Percentiles rank a stretch among this genome's conserved stretches.
Conservation (phyloP, 2,329 filamentous ascomycete genomes). For the Aspergillus cejpii region DNA sequence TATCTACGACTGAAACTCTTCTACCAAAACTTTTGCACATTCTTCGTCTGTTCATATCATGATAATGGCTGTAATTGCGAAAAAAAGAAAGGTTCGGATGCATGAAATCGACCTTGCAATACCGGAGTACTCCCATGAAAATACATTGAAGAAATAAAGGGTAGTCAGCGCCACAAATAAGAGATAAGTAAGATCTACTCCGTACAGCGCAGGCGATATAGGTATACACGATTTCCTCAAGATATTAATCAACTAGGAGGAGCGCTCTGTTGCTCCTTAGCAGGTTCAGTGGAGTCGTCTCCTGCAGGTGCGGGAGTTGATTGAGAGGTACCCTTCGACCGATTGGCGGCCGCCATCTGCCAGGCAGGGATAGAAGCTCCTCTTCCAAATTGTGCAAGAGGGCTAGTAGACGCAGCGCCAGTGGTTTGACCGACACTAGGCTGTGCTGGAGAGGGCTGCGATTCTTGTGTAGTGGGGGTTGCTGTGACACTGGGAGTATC, state of each 20-base stretch:
- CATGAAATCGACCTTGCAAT: too few species aligned
- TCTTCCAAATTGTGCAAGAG: constrained; percentile 46
- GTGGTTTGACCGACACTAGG: constrained; percentile 30
- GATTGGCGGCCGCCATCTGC: constrained; percentile 66
- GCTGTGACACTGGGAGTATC: constrained; percentile 23
- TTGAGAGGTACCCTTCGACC: constrained; percentile 32
- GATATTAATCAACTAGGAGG: constrained; percentile 23
- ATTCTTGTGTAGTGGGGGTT: constrained; percentile 25
- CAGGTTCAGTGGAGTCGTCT: constrained; percentile 17
- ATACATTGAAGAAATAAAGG: constrained; percentile 19
- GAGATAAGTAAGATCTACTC: constrained; percentile 5
- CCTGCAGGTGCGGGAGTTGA: constrained; percentile 18
- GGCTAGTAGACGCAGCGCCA: constrained; percentile 34
- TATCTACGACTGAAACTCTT: too few species aligned
- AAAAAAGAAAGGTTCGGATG: too few species aligned
- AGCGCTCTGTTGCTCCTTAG: constrained; percentile 25
- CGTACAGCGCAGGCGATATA: too few species aligned
- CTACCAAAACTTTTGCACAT: too few species aligned
- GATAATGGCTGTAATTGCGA: too few species aligned
- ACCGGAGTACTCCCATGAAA: constrained; percentile 10
- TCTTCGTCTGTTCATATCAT: too few species aligned
- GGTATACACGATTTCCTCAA: not conserved
- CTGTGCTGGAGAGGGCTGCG: constrained; percentile 22
- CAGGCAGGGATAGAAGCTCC: constrained; percentile 68
- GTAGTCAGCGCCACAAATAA: not conserved